Evolutionary conservation across 1,284 basidiomycete species (phyloP).

Genomic region (Irpex sp.): DNA sequence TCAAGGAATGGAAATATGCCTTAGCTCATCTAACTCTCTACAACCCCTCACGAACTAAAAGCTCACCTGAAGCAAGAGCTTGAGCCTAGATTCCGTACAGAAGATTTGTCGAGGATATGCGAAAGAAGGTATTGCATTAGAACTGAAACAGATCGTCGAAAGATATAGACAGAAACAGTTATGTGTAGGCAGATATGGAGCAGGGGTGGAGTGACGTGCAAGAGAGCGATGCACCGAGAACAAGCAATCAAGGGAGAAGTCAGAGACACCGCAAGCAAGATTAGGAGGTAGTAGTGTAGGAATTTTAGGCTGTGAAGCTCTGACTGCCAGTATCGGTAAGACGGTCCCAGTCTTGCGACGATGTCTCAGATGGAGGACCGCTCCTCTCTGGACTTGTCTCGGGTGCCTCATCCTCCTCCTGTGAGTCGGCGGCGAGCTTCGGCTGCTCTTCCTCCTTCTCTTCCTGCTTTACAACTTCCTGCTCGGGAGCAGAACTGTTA

Average conservation of each 20-base stretch:
- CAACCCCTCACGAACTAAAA: constrained; percentile 23
- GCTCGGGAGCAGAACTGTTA: constrained; percentile 44
- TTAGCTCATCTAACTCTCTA: constrained; percentile 3
- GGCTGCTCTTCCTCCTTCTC: constrained; percentile 20
- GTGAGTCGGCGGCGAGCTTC: constrained; percentile 33
- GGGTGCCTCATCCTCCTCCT: constrained; percentile 30
- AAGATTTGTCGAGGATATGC: constrained; percentile 24
- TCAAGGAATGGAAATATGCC: constrained; percentile 13
- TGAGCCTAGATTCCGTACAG: constrained; percentile 53
- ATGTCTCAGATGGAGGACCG: constrained; percentile 75
- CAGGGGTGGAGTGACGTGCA: neutral
- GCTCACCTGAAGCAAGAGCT: constrained; percentile 73
- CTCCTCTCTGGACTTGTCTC: constrained; percentile 55
- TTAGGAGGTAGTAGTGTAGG: constrained; percentile 4
- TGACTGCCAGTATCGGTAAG: constrained; percentile 68
- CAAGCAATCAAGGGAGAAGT: constrained; percentile 16
- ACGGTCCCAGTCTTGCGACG: constrained; percentile 84
- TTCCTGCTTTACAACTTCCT: constrained; percentile 22
- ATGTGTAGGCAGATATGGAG: constrained; percentile 3
- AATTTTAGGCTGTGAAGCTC: constrained; percentile 27
- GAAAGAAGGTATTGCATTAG: constrained; percentile 57
- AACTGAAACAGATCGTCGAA: constrained; percentile 30
- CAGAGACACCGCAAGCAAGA: constrained; percentile 1
- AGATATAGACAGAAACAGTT: constrained; percentile 10
- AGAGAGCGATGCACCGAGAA: constrained; percentile 1